These are phyloP conservation scores for Spathaspora sp. DNA, from an alignment of 1,139 yeast genomes.

Conservation along the genomic window DNA sequence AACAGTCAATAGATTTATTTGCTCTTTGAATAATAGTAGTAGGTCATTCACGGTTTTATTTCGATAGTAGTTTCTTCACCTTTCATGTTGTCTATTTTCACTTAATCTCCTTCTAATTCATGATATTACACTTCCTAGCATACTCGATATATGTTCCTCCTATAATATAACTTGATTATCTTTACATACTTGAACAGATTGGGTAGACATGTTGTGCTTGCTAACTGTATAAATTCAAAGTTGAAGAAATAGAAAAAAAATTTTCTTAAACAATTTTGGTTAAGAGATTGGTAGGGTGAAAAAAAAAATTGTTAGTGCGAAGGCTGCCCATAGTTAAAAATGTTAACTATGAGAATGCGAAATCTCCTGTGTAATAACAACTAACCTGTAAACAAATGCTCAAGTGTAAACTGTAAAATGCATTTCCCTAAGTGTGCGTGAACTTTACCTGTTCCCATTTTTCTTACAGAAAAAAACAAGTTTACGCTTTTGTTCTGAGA, in stretches of 20 bases:
- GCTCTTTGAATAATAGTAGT: too few species aligned
- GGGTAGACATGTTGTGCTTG: constrained; percentile 48
- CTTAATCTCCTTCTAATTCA: not conserved
- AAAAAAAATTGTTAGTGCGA: not conserved
- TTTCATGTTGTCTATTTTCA: not conserved
- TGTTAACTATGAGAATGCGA: constrained; percentile 1
- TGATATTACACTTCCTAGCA: not conserved
- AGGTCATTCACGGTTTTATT: not conserved
- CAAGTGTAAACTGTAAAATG: constrained; percentile 2
- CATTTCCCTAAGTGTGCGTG: not conserved
- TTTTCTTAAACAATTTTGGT: constrained; percentile 9
- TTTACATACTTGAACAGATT: constrained; percentile 68
- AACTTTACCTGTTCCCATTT: not conserved
- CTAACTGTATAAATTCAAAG: constrained; percentile 4
- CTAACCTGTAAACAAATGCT: not conserved
- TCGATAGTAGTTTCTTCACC: not conserved
- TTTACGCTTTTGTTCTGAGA: constrained; percentile 7
- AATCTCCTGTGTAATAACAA: constrained; percentile 3
- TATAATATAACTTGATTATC: not conserved
- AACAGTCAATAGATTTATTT: too few species aligned
- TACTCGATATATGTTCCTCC: not conserved
- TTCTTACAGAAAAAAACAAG: not conserved
- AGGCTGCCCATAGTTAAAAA: not conserved
- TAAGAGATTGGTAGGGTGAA: constrained; percentile 2
- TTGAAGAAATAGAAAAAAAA: constrained; percentile 5